phyloP scores from a whole-genome alignment of 106 monocot genomes.

The Agapanthus africanus region DNA sequence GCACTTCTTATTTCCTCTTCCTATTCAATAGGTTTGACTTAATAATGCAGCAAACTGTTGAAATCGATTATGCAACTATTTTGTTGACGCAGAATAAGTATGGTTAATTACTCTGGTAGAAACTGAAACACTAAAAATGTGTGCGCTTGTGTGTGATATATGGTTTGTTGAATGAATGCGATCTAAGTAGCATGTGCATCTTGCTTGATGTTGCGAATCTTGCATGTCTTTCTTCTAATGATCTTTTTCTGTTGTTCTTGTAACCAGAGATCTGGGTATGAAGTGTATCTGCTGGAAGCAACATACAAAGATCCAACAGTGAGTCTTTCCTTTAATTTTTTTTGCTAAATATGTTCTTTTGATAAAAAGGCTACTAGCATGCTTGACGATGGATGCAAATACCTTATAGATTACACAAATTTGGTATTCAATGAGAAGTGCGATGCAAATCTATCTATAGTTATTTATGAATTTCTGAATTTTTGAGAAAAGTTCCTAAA shows the following conservation, averaged over 20 bases:
- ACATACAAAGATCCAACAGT: slow-evolving; percentile 92
- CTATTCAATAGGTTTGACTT: too few species aligned
- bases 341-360: neutral
- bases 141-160: neutral
- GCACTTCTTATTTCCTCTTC: neutral
- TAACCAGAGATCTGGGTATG: slow-evolving; percentile 85
- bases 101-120: neutral
- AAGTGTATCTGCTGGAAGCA: slow-evolving; percentile 94
- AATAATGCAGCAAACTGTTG: neutral
- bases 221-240: too few species aligned
- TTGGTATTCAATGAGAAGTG: neutral
- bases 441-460: neutral
- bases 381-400: neutral
- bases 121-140: neutral
- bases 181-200: neutral
- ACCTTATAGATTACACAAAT: neutral
- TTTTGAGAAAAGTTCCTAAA: neutral
- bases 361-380: neutral
- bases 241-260: too few species aligned
- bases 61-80: neutral
- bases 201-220: slow-evolving; percentile 3
- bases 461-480: neutral
- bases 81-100: neutral
- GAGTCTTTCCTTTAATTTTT: slow-evolving; percentile 23
- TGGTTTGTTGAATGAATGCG: neutral